Base-by-base conservation (phyloP, 2,329 filamentous ascomycete genomes). In the Colletotrichum neosansevieriae region DNA sequence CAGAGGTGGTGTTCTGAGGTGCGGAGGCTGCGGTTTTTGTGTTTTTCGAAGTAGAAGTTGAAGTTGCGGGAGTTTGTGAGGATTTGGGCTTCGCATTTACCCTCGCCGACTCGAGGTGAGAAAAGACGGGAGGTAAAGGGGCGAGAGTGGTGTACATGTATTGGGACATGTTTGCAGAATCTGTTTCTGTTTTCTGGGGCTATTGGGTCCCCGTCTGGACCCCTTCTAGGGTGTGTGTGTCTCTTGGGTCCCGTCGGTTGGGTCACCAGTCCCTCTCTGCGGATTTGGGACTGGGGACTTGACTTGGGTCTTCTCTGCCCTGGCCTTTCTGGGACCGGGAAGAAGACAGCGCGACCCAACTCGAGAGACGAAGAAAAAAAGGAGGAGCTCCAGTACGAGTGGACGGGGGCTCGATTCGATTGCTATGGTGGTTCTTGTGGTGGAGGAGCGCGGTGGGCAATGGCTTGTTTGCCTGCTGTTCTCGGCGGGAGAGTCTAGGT, bases 131-230 rank as follows among this genome's bases (percentile, higher is more conserved):
- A 47, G 69, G 69, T 61, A 71, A 58, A 60, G 70, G 68, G 57
- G 68, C 63, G 53, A 68, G 17, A 49, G 51, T 62, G 68, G 68
- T 67, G 60, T 71, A 71, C 68, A 71, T 71, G 70, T 71, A 71
- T 59, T 67, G 64, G 59, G 64, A 67, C 64, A 67, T 67, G 59
- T 63, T 67, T 67, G 64, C 64, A 67, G 45, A 67, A 53, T 58
- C 45, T 67, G 64, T 56, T 53, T 61, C 58, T 61, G 58, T 61
- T 57, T 58, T 51, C 58, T 61, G 58, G 58, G 58, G 58, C 58
- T 21, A 19, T 61, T 51, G 58, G 45, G 47, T 61, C 57, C 57
- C 32, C 38, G 12, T 38, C 9, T 13, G 34, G 24, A 13, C 34
- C 34, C 34, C 5, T 38, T 10, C 12, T 4, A 11, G n/a, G n/a